Base-by-base conservation (phyloP, 2,329 filamentous ascomycete genomes). In the Orbilia quercus region DNA sequence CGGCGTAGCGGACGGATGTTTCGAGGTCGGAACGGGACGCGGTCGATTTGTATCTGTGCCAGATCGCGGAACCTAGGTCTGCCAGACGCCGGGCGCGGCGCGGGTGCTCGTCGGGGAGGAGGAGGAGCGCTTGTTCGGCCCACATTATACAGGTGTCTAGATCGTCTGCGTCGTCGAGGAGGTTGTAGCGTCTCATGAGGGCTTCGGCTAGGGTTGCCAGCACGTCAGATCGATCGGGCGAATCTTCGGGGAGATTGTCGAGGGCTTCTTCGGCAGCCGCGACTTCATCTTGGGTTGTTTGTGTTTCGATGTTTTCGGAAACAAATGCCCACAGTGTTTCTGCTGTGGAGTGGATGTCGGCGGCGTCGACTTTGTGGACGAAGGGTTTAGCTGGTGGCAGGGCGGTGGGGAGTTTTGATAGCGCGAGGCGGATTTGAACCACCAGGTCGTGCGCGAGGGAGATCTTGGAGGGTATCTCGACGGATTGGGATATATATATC, bases 121-220 rank as follows among this genome's bases (percentile, higher is more conserved):
- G 14, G 3, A 58, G 25, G 1, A 47, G n/a, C 9, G 54, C 54
- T n/a, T 58, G 54, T 34, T 58, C 54, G 16, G 54, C 54, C 54
- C 54, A 58, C 54, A 58, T 58, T 36, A 58, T 58, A 7, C 54
- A 36, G 6, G 54, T 31, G 38, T 58, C 54, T 16, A 58, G 38
- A 22, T 58, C 54, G 38, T 58, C 54, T 28, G 16, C 9, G 18
- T 58, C 54, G 23, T 58, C 44, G 18, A 58, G 22, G 14, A 25
- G 20, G 2, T 22, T 36, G 54, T 45, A 58, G 3, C 54, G 7
- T 7, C 20, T 23, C 2, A 58, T 38, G 18, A 45, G 44, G 18
- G 36, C 54, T 2, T 31, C 25, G 6, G 38, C 54, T 22, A 58
- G 54, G 1, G 16, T 40, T 12, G 54, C 54, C 9, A 58, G 54